Evolutionary conservation across 2,329 filamentous ascomycete genomes (phyloP), one percentile per base, ranked within the genome.

Genomic region (Ustulina deusta): DNA sequence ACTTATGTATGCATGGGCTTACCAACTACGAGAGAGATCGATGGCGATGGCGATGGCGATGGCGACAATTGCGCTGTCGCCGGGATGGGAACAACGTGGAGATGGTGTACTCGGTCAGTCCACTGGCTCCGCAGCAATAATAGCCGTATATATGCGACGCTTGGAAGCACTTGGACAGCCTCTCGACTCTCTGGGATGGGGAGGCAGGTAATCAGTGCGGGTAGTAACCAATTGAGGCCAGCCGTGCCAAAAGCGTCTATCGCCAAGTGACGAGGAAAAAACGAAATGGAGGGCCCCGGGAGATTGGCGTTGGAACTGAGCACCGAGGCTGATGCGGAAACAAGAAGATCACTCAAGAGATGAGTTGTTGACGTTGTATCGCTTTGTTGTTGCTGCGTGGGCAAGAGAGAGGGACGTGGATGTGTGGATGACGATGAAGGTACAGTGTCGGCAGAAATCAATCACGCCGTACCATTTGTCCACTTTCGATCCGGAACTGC

Each of bases 361-460:
- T 52, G 46, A 25, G 48, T 42, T 55, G 55, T 40, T 42, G 54
- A 61, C 34, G 66, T 52, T 48, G 62, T 58, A 54, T 44, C 17
- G 44, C 52, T 42, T 58, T 61, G 61, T 64, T 61, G 61, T 59
- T 64, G 60, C 27, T 32, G 15, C 34, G 46, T 59, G 27, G 65
- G 49, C 25, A 7, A 22, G 40, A 59, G 63, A 51, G 63, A 66
- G 63, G 58, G 63, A 63, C 56, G 66, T 60, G 61, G 57, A 56
- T 61, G 34, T 7, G 36, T 60, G 65, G 68, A 69, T 69, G 67
- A 68, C 65, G 68, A 66, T 69, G 68, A 59, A 69, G 49, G 56
- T n/a, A n/a, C n/a, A n/a, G n/a, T 40, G 27, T 66, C 66, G 63
- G 67, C 67, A 69, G 67, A 69, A 69, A 66, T 66, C 59, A 61